Evolutionary conservation across 768 basidiomycete genomes (phyloP), one percentile per base, ranked within the genome.

Genomic region (Phylloporus arenicola): DNA sequence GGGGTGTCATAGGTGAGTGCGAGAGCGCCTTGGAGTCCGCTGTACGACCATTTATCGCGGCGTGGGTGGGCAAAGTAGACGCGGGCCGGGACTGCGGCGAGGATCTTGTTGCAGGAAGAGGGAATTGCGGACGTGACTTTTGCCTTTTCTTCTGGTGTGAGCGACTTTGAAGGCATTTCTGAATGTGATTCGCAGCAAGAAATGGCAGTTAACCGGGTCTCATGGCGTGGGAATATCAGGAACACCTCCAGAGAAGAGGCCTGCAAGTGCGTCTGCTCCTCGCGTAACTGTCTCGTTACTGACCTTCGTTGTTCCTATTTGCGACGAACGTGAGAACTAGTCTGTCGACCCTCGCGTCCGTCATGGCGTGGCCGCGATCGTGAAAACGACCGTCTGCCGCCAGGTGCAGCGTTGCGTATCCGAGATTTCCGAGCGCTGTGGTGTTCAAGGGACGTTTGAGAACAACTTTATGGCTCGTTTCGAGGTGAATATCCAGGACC

Each of bases 11-110:
- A 70, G 14, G 80, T 76, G 56, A 95, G 80, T 1, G 83, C 83
- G 33, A 97, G 70, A 20, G 84, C 92, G 10, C 95, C 95, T 64
- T 95, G 84, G 12, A 93, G 70, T 0, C 95, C 94, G 0, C 86
- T 73, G 64, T 94, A 98, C 0, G 81, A 77, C 95, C 95, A 97
- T 56, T 81, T 79, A 53, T 72, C 64, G 2, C 80, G 86, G 52
- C 83, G 72, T 24, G 88, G 93, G 63, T 86, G 75, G 1, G 93
- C 92, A 69, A 90, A 91, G 73, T 97, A 99, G 48, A 99, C 78
- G 38, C 95, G 80, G 11, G 84, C 90, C 33, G 91, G 77, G 1
- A 87, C 82, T n/a, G 92, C 93, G 37, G 70, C 81, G 39, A 82
- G 60, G 57, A 95, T 88, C 75, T 95, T 95, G 73, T 83, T 80